Percentiles rank a stretch among this genome's conserved stretches.
phyloP scores from a whole-genome alignment of 768 basidiomycete genomes.

The Suillus subalutaceus region DNA sequence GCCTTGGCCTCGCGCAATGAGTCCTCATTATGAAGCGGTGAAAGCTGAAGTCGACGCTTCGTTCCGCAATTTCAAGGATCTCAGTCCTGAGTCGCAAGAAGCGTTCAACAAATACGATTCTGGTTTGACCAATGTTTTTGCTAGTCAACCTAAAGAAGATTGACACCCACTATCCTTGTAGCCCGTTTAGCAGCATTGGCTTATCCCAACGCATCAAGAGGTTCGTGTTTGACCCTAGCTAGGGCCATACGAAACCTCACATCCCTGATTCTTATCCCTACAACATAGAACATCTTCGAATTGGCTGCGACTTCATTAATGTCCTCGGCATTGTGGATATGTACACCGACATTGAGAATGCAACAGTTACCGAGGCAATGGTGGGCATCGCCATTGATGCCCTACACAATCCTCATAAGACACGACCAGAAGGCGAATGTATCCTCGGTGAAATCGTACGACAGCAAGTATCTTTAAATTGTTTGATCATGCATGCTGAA shows the following conservation, averaged over 20 bases:
- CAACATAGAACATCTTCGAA: conserved; percentile 23
- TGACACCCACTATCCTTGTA: not conserved
- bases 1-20: conserved; percentile 47
- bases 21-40: conserved; percentile 37
- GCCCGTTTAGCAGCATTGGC: conserved; percentile 11
- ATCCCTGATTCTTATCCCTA: no score
- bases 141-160: no score
- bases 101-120: conserved; percentile 47
- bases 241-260: no score
- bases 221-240: not conserved
- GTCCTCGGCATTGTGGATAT: conserved; percentile 36
- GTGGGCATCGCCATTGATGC: conserved; percentile 15
- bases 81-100: conserved; percentile 37
- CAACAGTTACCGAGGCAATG: conserved; percentile 1
- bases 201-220: conserved; percentile 11
- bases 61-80: conserved; percentile 40
- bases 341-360: conserved; percentile 28
- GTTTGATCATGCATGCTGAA: not conserved
- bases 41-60: conserved; percentile 41
- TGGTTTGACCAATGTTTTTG: conserved; percentile 23
- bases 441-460: conserved; percentile 14
- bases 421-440: conserved; percentile 14
- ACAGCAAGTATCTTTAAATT: conserved; percentile 10
- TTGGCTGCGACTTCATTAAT: conserved; percentile 36
- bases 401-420: conserved; percentile 8